phyloP scores from a whole-genome alignment of 768 basidiomycete species.

The Boletus fagicola region DNA sequence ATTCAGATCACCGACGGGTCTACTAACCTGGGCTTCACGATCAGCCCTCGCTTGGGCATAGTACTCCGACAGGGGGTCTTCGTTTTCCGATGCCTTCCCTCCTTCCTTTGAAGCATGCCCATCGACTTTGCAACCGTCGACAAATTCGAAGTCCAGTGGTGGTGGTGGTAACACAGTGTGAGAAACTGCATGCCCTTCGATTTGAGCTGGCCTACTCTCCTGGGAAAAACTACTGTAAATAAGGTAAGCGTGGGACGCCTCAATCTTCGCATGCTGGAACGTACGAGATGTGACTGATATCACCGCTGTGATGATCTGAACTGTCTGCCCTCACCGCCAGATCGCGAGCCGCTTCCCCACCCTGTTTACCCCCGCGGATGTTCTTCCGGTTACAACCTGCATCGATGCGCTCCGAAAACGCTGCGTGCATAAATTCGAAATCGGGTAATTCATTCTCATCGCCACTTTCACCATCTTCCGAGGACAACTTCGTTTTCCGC shows the following conservation, averaged over 20 bases:
- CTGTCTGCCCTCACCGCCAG: neutral
- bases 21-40: constrained; percentile 42
- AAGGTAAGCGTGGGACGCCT: constrained; percentile 13
- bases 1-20: neutral
- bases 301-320: constrained; percentile 21
- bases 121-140: constrained; percentile 1
- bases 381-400: constrained; percentile 36
- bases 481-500: constrained; percentile 5
- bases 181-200: neutral
- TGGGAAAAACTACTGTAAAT: constrained; percentile 38
- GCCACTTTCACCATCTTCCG: neutral
- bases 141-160: constrained; percentile 19
- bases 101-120: neutral
- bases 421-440: constrained; percentile 46
- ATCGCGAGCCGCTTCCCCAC: neutral
- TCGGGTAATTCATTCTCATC: constrained; percentile 24
- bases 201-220: constrained; percentile 18
- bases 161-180: constrained; percentile 26
- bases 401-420: constrained; percentile 47
- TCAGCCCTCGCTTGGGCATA: constrained; percentile 57
- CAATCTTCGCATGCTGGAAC: constrained; percentile 18
- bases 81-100: constrained; percentile 4
- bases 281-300: constrained; percentile 50
- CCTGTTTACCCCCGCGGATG: neutral
- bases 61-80: constrained; percentile 64